Percentiles rank a stretch among this genome's conserved stretches.
phyloP scores from a whole-genome alignment of 2,329 filamentous ascomycete species.

The Celoporthe dispersa region DNA sequence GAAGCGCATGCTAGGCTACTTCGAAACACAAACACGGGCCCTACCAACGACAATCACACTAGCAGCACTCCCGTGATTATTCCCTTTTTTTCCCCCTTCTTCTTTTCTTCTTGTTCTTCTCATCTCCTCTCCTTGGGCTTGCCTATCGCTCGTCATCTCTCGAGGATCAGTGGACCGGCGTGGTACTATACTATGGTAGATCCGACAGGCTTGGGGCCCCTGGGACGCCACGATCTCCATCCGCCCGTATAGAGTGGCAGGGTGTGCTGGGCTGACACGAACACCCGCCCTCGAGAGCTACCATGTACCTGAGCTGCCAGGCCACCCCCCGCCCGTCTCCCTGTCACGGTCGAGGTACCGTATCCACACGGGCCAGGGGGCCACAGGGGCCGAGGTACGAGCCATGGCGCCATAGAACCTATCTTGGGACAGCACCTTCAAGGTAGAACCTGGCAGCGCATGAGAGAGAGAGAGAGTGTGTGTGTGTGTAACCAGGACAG shows the following conservation, averaged over 20 bases:
- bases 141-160: not conserved
- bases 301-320: not conserved
- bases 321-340: not conserved
- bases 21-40: slow-evolving; percentile 26
- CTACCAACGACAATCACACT: not conserved
- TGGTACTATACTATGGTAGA: too few species aligned
- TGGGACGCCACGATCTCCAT: slow-evolving; percentile 2
- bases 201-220: slow-evolving; percentile 4
- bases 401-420: not conserved
- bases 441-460: not conserved
- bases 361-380: slow-evolving; percentile 3
- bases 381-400: not conserved
- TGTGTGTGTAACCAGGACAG: not conserved
- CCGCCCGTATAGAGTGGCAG: not conserved
- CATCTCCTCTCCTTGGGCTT: not conserved
- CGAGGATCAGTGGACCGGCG: not conserved
- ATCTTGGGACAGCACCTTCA: not conserved
- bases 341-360: not conserved
- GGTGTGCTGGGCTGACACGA: not conserved
- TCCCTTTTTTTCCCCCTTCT: not conserved
- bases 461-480: not conserved
- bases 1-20: slow-evolving; percentile 16
- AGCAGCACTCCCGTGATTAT: not conserved
- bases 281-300: not conserved
- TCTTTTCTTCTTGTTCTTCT: too few species aligned